These are phyloP conservation scores for Leccinum longicurvipes DNA, from an alignment of 768 basidiomycete genomes.

Conservation along the genomic window DNA sequence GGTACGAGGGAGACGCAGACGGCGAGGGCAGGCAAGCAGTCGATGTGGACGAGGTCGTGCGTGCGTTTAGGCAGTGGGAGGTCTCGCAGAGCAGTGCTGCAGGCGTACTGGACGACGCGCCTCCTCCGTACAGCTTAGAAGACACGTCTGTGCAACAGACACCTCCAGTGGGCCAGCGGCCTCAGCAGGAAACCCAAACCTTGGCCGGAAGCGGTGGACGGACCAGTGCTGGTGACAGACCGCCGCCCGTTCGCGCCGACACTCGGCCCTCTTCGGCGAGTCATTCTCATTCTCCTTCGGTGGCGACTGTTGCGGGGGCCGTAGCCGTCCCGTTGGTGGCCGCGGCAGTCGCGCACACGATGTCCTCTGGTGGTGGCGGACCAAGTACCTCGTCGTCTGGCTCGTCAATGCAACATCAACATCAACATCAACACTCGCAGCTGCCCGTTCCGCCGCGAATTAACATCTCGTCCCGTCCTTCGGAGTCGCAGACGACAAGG, in stretches of 20 bases:
- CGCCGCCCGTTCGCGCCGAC: neutral
- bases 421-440: neutral
- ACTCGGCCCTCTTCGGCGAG: slow-evolving; percentile 6
- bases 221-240: neutral
- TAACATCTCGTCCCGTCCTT: slow-evolving; percentile 13
- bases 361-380: neutral
- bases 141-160: slow-evolving; percentile 15
- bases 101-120: slow-evolving; percentile 46
- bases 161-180: neutral
- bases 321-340: slow-evolving; percentile 1
- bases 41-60: slow-evolving; percentile 25
- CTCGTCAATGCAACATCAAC: neutral
- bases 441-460: slow-evolving; percentile 8
- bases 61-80: slow-evolving; percentile 46
- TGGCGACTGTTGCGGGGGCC: neutral
- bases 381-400: neutral
- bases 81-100: neutral
- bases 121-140: slow-evolving; percentile 69
- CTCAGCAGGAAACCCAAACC: neutral
- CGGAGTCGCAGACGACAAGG: neutral
- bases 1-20: slow-evolving; percentile 38
- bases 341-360: neutral
- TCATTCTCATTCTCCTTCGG: slow-evolving; percentile 3
- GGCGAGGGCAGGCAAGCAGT: slow-evolving; percentile 9
- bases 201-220: neutral